Percentiles rank a stretch among this genome's conserved stretches.
Evolutionary conservation across 495 filamentous ascomycete genomes (phyloP).

Genomic region (Aspergillus steynii): DNA sequence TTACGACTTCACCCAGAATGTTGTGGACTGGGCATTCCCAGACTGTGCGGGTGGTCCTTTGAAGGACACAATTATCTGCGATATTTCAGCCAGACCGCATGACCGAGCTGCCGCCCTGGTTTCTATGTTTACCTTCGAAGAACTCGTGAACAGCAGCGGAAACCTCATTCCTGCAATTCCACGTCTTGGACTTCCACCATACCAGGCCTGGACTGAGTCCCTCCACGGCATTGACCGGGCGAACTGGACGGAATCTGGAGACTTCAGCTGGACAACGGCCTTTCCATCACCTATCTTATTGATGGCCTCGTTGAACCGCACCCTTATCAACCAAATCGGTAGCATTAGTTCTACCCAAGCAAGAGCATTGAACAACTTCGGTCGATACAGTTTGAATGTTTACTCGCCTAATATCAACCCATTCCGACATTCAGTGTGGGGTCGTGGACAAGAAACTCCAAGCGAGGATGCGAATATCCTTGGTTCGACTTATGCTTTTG

Average conservation of each 20-base stretch:
- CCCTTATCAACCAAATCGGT: slow-evolving; percentile 59
- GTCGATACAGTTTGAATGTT: slow-evolving; percentile 57
- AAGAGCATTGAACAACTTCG: slow-evolving; percentile 65
- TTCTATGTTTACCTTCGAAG: slow-evolving; percentile 46
- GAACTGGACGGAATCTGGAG: slow-evolving; percentile 48
- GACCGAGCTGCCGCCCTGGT: slow-evolving; percentile 48
- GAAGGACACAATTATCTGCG: slow-evolving; percentile 42
- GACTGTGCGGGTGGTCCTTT: slow-evolving; percentile 36
- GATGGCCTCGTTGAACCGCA: slow-evolving; percentile 61
- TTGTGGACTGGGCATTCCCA: slow-evolving; percentile 27
- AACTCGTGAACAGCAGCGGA: slow-evolving; percentile 59
- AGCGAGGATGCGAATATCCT: slow-evolving; percentile 62
- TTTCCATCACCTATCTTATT: slow-evolving; percentile 62
- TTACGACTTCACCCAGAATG: too few relatives aligned
- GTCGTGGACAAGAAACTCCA: slow-evolving; percentile 61
- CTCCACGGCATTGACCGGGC: slow-evolving; percentile 61
- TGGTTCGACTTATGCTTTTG: slow-evolving; percentile 52
- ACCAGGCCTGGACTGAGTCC: slow-evolving; percentile 50
- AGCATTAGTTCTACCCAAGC: slow-evolving; percentile 61
- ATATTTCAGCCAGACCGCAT: slow-evolving; percentile 42
- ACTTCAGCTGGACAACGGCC: slow-evolving; percentile 59
- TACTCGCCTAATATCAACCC: slow-evolving; percentile 73
- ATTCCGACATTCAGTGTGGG: slow-evolving; percentile 62
- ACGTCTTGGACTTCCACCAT: slow-evolving; percentile 55
- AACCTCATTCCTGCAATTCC: slow-evolving; percentile 56